Evolutionary conservation across 1,284 basidiomycete species (phyloP).

Genomic region (Apiotrichum brassicae): DNA sequence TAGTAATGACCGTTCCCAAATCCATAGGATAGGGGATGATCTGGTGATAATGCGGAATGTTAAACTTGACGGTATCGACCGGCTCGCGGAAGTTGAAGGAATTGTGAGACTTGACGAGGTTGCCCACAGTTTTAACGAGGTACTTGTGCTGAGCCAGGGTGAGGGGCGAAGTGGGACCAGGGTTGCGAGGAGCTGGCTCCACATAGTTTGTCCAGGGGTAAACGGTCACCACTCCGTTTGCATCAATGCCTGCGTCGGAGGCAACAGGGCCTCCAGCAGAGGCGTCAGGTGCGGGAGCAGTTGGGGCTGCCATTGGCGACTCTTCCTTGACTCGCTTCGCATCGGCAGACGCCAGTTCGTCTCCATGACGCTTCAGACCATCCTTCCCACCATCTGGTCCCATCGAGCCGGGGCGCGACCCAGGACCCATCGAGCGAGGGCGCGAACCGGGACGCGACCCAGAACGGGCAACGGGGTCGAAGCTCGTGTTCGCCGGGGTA

Average conservation of each 20-base stretch:
- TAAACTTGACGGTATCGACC: slow-evolving; percentile 83
- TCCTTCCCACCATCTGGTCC: not conserved
- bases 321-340: slow-evolving; percentile 36
- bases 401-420: not conserved
- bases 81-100: slow-evolving; percentile 74
- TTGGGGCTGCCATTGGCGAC: not conserved
- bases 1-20: slow-evolving; percentile 85
- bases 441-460: not conserved
- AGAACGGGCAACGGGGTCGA: slow-evolving; percentile 10
- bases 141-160: slow-evolving; percentile 68
- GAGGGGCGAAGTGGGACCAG: slow-evolving; percentile 41
- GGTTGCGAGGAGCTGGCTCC: slow-evolving; percentile 30
- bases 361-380: slow-evolving; percentile 35
- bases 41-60: slow-evolving; percentile 82
- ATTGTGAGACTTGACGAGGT: slow-evolving; percentile 73
- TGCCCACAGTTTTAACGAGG: slow-evolving; percentile 68
- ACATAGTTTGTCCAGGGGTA: slow-evolving; percentile 28
- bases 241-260: not conserved
- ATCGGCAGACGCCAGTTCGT: slow-evolving; percentile 27
- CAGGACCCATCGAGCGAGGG: too few relatives aligned
- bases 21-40: slow-evolving; percentile 94
- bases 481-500: slow-evolving; percentile 11
- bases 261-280: too few relatives aligned
- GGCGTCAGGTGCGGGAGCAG: not conserved
- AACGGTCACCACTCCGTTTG: slow-evolving; percentile 5